A percentile compares a stretch with the other conserved stretches of the same genome.
Evolutionary conservation across 495 filamentous ascomycete species (phyloP).

Genomic region (Hypoxylon trugodes): DNA sequence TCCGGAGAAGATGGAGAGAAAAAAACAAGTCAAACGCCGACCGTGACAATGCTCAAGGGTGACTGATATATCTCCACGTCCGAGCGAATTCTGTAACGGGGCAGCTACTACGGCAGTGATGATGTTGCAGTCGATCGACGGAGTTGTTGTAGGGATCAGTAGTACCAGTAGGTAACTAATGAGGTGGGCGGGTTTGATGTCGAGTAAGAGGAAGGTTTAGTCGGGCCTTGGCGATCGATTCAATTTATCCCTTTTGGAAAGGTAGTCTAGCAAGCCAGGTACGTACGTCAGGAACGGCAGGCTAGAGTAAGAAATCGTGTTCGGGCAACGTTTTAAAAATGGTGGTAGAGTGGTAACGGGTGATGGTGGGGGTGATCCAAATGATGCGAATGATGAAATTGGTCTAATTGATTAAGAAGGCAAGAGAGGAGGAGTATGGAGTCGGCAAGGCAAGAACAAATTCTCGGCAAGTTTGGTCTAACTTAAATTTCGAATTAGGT

Average conservation of each 20-base stretch:
- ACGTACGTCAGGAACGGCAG: conserved; percentile 3
- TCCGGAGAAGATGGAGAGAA: background rate
- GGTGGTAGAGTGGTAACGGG: too few relatives aligned
- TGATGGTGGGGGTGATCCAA: too few relatives aligned
- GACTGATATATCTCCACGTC: conserved; percentile 2
- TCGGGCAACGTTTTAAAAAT: too few relatives aligned
- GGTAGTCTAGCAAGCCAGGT: conserved; percentile 13
- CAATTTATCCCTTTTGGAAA: too few relatives aligned
- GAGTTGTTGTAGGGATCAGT: conserved; percentile 9
- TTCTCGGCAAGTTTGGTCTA: too few relatives aligned
- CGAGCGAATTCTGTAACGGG: conserved; percentile 11
- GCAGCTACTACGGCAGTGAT: background rate
- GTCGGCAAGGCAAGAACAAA: too few relatives aligned
- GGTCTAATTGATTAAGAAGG: too few relatives aligned
- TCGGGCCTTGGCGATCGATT: conserved; percentile 31
- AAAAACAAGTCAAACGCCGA: background rate
- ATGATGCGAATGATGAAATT: too few relatives aligned
- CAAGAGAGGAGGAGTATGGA: too few relatives aligned
- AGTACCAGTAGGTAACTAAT: background rate
- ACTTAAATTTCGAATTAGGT: too few relatives aligned
- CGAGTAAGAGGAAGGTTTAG: conserved; percentile 11
- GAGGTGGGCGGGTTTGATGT: background rate
- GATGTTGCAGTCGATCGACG: conserved; percentile 20
- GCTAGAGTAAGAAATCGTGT: conserved; percentile 2
- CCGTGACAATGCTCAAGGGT: conserved; percentile 16